A percentile compares a stretch with the other conserved stretches of the same genome.
phyloP scores from a whole-genome alignment of 2,329 filamentous ascomycete genomes.

The Orbilia quercus region DNA sequence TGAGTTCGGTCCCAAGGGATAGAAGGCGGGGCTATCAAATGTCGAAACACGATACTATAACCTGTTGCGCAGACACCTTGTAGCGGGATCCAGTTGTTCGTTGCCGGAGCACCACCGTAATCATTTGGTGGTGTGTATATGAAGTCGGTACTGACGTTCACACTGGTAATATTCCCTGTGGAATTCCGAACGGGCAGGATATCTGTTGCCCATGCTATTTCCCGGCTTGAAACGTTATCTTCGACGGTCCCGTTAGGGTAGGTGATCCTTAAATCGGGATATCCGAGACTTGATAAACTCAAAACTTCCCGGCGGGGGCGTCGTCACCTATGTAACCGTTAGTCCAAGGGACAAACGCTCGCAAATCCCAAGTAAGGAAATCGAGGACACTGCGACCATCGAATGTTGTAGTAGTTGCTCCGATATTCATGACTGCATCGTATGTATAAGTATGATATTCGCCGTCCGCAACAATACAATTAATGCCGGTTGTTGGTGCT shows the following conservation, averaged over 20 bases:
- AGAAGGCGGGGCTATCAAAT: constrained; percentile 9
- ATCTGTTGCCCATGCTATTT: constrained; percentile 34
- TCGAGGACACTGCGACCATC: constrained; percentile 24
- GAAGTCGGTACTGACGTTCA: constrained; percentile 35
- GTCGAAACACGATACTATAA: not conserved
- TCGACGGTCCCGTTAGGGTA: constrained; percentile 28
- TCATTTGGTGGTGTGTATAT: constrained; percentile 31
- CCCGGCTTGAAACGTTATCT: constrained; percentile 23
- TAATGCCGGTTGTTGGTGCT: not conserved
- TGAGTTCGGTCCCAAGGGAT: constrained; percentile 3
- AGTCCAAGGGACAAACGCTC: constrained; percentile 24
- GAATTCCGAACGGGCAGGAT: constrained; percentile 27
- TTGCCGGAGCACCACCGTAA: constrained; percentile 26
- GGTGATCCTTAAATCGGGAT: constrained; percentile 28
- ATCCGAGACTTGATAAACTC: constrained; percentile 24
- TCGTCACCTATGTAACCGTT: constrained; percentile 1
- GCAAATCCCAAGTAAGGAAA: constrained; percentile 34
- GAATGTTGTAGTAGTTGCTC: not conserved
- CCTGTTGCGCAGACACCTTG: constrained; percentile 26
- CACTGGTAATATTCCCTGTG: constrained; percentile 37
- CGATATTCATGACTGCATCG: constrained; percentile 47
- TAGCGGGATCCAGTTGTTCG: constrained; percentile 31
- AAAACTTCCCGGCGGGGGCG: constrained; percentile 39
- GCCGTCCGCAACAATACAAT: constrained; percentile 30
- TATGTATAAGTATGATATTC: constrained; percentile 35